These are phyloP conservation scores for Fusarium protoensiforme DNA, from an alignment of 2,329 filamentous ascomycete species.

Conservation along the genomic window DNA sequence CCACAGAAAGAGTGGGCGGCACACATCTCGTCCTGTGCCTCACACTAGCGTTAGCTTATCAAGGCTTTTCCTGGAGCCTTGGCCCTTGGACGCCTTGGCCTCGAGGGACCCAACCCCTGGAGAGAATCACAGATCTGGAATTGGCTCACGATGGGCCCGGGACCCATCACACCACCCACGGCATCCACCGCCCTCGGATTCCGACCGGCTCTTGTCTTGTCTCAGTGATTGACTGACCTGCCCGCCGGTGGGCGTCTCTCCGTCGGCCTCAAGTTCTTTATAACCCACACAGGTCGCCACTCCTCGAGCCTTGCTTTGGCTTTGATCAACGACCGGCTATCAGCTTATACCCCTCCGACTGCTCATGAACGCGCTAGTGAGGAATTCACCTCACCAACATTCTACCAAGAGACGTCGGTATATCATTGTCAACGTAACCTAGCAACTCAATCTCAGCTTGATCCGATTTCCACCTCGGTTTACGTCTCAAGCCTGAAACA, in stretches of 20 bases:
- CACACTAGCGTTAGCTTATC: slow-evolving; percentile 40
- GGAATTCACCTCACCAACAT: slow-evolving; percentile 27
- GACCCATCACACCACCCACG: slow-evolving; percentile 43
- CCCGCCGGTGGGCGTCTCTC: slow-evolving; percentile 14
- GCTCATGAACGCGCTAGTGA: slow-evolving; percentile 45
- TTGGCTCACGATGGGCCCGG: slow-evolving; percentile 39
- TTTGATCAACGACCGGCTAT: slow-evolving; percentile 17
- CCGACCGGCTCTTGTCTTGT: slow-evolving; percentile 38
- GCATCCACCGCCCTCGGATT: slow-evolving; percentile 41
- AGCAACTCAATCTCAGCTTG: slow-evolving; percentile 6
- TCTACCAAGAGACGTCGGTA: slow-evolving; percentile 28
- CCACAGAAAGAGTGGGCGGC: slow-evolving; percentile 25
- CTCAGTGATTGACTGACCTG: slow-evolving; percentile 1
- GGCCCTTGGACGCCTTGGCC: background rate
- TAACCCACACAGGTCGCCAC: slow-evolving; percentile 42
- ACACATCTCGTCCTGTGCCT: slow-evolving; percentile 32
- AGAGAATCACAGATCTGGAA: slow-evolving; percentile 38
- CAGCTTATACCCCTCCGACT: slow-evolving; percentile 30
- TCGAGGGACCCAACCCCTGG: slow-evolving; percentile 27
- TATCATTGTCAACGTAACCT: slow-evolving; percentile 39
- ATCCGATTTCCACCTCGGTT: slow-evolving; percentile 15
- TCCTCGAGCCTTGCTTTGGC: slow-evolving; percentile 9
- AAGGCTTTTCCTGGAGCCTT: slow-evolving; percentile 20
- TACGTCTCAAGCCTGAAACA: slow-evolving; percentile 9
- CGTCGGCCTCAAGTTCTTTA: slow-evolving; percentile 38